Evolutionary conservation across 805 yeast genomes (phyloP), one percentile per base, ranked within the genome.

Genomic region (Yamadazyma ubonensis): DNA sequence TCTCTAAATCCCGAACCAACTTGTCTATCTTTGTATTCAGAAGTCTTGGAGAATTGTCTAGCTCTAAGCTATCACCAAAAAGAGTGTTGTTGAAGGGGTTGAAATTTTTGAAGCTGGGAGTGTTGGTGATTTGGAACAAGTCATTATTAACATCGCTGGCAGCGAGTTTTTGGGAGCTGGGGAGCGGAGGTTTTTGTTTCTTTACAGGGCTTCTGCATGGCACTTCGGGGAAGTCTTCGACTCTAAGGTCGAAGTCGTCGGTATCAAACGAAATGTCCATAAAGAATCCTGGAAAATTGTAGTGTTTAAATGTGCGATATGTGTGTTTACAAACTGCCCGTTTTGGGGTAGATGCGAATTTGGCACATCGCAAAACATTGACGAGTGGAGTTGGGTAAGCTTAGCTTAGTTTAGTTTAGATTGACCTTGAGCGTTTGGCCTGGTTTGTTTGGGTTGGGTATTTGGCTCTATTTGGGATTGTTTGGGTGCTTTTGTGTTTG

Each of bases 21-120:
- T 64, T 65, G 23, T 61, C 65, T 28, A 70, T 57, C 43, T 69
- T 70, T 45, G 59, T 54, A 39, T 65, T 65, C 30, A 57, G 55
- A 21, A 67, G 50, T 4, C 26, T 10, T 4, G 26, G 26, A 41
- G 56, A 36, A 29, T 51, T 20, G 20, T 34, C 19, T 12, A n/a
- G n/a, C n/a, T 41, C 34, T 6, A 11, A n/a, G n/a, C n/a, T 18
- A 26, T 26, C 18, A 6, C 18, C 18, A 14, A 9, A 10, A 3
- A 16, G 14, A 3, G 20, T 27, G 17, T 25, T n/a, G 12, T 12
- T 18, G 16, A 40, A 39, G 11, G 36, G 7, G 20, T 39, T 33
- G 26, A 37, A 33, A 20, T 23, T 41, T 21, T 27, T 31, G 31
- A 36, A 31, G 26, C 29, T 34, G 26, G n/a, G 10, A 15, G 19